Conservation (phyloP, 2,329 filamentous ascomycete genomes). For the Tolypocladium tropicale region DNA sequence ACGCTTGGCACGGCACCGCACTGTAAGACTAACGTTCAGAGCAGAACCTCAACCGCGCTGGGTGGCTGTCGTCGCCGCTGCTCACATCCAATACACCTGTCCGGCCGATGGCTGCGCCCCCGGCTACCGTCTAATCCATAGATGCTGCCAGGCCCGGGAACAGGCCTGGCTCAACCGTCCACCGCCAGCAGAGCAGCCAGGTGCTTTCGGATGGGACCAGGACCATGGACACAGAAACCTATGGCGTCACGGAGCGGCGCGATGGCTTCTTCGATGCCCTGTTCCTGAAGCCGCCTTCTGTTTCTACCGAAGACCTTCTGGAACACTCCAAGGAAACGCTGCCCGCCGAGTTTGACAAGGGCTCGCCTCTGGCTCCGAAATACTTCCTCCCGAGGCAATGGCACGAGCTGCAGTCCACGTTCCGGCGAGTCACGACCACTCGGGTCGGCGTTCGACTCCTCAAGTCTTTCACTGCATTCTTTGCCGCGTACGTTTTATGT, state of each 20-base stretch:
- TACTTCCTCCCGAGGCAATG: constrained; percentile 37
- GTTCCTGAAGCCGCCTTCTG: constrained; percentile 31
- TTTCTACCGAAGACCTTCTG: constrained; percentile 27
- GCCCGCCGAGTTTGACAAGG: constrained; percentile 34
- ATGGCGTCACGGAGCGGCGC: constrained; percentile 31
- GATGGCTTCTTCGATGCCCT: constrained; percentile 38
- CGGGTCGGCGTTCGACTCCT: constrained; percentile 38
- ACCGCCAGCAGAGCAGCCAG: constrained; percentile 22
- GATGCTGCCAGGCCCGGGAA: constrained; percentile 1
- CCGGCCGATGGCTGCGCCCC: background rate
- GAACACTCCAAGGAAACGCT: constrained; percentile 32
- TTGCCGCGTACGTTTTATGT: constrained; percentile 44
- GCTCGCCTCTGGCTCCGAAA: constrained; percentile 33
- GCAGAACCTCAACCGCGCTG: no score
- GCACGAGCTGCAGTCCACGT: constrained; percentile 31
- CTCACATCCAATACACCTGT: background rate
- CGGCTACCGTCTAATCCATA: constrained; percentile 6
- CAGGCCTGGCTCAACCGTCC: constrained; percentile 16
- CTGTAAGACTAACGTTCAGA: no score
- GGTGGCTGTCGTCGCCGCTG: no score
- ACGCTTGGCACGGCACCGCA: no score
- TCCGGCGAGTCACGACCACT: constrained; percentile 31
- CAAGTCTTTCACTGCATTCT: constrained; percentile 47
- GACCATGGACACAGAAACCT: constrained; percentile 26
- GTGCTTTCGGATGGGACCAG: constrained; percentile 22